Percentiles rank a stretch among this genome's conserved stretches.
phyloP scores from a whole-genome alignment of 441 rosid species.

The Euphorbia schlechtendalii region DNA sequence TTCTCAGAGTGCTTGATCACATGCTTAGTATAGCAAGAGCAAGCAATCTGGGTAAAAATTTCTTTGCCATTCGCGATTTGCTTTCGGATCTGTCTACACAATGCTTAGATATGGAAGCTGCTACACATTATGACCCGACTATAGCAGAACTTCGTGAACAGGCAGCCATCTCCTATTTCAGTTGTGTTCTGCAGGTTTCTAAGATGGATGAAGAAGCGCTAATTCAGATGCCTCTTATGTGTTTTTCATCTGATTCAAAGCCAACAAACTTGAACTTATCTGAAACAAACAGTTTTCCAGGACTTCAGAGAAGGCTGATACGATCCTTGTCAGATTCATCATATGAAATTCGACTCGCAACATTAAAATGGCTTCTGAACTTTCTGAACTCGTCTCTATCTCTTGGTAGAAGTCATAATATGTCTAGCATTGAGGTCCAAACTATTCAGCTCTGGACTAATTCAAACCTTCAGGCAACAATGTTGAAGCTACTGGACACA shows the following conservation, averaged over 20 bases:
- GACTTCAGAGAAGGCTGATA: slow-evolving; percentile 50
- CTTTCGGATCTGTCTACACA: slow-evolving; percentile 59
- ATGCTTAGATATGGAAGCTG: slow-evolving; percentile 59
- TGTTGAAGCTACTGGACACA: slow-evolving; percentile 51
- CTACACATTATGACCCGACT: slow-evolving; percentile 73
- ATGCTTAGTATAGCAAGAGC: slow-evolving; percentile 66
- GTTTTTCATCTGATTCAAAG: slow-evolving; percentile 20
- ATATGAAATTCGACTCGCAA: slow-evolving; percentile 85
- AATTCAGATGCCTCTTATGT: slow-evolving; percentile 29
- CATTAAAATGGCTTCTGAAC: slow-evolving; percentile 78
- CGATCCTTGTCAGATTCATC: slow-evolving; percentile 62
- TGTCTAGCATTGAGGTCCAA: slow-evolving; percentile 30
- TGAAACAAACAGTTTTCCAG: slow-evolving; percentile 31
- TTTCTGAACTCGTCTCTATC: slow-evolving; percentile 50
- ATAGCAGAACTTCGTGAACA: slow-evolving; percentile 75
- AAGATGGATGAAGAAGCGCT: slow-evolving; percentile 40
- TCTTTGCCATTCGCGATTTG: slow-evolving; percentile 38
- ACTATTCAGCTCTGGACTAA: slow-evolving; percentile 59
- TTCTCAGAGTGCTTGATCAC: slow-evolving; percentile 67
- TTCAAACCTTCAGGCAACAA: slow-evolving; percentile 51
- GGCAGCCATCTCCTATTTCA: slow-evolving; percentile 72
- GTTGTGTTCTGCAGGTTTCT: slow-evolving; percentile 63
- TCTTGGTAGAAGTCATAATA: slow-evolving; percentile 21
- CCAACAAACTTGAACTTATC: slow-evolving; percentile 15
- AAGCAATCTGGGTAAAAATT: slow-evolving; percentile 33